These are phyloP conservation scores for Ganoderma resinaceum DNA, from an alignment of 1,284 basidiomycete species.

Conservation along the genomic window DNA sequence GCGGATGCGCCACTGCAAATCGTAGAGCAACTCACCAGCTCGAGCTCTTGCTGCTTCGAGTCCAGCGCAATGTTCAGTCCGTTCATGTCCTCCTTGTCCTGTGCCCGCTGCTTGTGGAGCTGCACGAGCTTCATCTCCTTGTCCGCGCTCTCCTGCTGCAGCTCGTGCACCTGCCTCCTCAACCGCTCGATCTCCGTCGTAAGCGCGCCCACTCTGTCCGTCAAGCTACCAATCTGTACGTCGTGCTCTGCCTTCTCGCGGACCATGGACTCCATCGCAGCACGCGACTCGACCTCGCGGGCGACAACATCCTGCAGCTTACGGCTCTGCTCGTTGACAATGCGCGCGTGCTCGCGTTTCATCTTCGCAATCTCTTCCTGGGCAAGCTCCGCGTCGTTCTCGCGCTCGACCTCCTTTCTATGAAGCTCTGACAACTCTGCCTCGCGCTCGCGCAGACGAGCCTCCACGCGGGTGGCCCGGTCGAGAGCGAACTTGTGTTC, in stretches of 20 bases:
- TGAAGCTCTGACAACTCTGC: constrained; percentile 52
- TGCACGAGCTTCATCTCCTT: constrained; percentile 85
- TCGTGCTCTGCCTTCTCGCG: constrained; percentile 61
- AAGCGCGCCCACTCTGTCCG: constrained; percentile 57
- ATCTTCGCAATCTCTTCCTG: constrained; percentile 60
- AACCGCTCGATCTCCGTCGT: constrained; percentile 71
- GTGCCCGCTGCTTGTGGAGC: constrained; percentile 67
- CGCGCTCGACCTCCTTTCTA: constrained; percentile 48
- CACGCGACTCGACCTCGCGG: constrained; percentile 54
- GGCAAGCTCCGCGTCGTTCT: constrained; percentile 57
- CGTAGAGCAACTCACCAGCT: constrained; percentile 65
- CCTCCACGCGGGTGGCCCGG: constrained; percentile 60
- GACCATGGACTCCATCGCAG: constrained; percentile 55
- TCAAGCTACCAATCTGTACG: constrained; percentile 51
- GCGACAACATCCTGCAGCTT: constrained; percentile 54
- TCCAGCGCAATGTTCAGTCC: constrained; percentile 88
- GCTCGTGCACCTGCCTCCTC: constrained; percentile 67
- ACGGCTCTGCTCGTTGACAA: constrained; percentile 58
- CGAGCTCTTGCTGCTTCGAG: constrained; percentile 90
- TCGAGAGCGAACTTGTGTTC: constrained; percentile 63
- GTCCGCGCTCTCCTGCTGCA: constrained; percentile 83
- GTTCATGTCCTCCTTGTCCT: constrained; percentile 78
- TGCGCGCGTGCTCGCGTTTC: constrained; percentile 60
- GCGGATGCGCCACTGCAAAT: constrained; percentile 14
- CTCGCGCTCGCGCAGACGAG: constrained; percentile 59